Percentiles rank a stretch among this genome's conserved stretches.
These are phyloP conservation scores for Ceratobasidium sp. DNA, from an alignment of 1,284 basidiomycete genomes.

Conservation along the genomic window DNA sequence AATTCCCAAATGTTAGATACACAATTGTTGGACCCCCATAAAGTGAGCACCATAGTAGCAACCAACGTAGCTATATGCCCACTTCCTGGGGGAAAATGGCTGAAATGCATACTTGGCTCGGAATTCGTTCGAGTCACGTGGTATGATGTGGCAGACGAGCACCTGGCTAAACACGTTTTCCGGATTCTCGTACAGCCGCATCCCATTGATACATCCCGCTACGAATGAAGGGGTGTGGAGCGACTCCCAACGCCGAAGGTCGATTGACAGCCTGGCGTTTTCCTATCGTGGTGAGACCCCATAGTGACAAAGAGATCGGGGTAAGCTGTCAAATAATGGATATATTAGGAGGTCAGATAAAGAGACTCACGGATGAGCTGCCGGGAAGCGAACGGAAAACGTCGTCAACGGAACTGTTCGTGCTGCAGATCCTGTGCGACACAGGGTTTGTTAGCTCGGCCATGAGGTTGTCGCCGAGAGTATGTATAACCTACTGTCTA, in stretches of 20 bases:
- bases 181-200: slow-evolving; percentile 7
- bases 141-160: slow-evolving; percentile 8
- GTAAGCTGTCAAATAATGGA: neutral
- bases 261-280: slow-evolving; percentile 8
- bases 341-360: neutral
- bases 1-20: slow-evolving; percentile 10
- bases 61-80: neutral
- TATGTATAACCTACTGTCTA: neutral
- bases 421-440: slow-evolving; percentile 5
- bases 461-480: neutral
- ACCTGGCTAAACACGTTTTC: slow-evolving; percentile 10
- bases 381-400: neutral
- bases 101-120: slow-evolving; percentile 24
- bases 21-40: neutral
- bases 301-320: neutral
- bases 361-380: neutral
- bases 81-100: neutral
- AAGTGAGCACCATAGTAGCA: neutral
- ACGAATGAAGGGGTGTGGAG: slow-evolving; percentile 23
- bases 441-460: neutral
- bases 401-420: slow-evolving; percentile 24
- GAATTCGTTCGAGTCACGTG: slow-evolving; percentile 18
- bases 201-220: neutral
- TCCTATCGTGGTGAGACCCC: neutral
- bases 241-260: slow-evolving; percentile 31